Percentiles rank a stretch among this genome's conserved stretches.
Conservation (phyloP, 2,329 filamentous ascomycete species). For the Sclerotiophoma versabilis region DNA sequence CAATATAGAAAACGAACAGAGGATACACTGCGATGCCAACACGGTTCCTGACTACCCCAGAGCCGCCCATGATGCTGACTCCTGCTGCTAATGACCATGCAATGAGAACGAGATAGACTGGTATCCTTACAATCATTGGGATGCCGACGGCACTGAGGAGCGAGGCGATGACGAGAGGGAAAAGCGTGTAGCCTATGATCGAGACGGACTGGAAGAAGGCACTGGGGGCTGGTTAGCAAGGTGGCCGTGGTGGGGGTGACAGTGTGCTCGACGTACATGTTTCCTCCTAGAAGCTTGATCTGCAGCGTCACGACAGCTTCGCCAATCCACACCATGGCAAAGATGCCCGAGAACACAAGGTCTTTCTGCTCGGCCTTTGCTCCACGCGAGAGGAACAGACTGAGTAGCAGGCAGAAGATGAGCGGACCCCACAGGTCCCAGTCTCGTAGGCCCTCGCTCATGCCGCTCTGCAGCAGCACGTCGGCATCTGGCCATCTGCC, state of each 20-base stretch:
- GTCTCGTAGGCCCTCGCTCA: constrained; percentile 90
- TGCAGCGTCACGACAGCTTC: constrained; percentile 97
- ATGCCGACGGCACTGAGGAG: constrained; percentile 84
- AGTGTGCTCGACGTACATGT: constrained; percentile 74
- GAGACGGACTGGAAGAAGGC: constrained; percentile 98
- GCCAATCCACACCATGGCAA: constrained; percentile 95
- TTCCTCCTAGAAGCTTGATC: constrained; percentile 94
- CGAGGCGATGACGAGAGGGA: constrained; percentile 92
- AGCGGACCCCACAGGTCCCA: constrained; percentile 99
- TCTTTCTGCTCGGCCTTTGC: constrained; percentile 82
- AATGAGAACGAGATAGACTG: constrained; percentile 87
- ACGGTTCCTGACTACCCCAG: constrained; percentile 92
- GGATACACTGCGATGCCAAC: constrained; percentile 95
- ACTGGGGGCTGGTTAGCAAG: constrained; percentile 59
- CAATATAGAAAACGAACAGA: constrained; percentile 92
- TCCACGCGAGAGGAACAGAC: constrained; percentile 84
- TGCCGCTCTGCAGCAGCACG: constrained; percentile 69
- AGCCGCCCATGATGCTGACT: constrained; percentile 93
- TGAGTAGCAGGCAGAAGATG: constrained; percentile 89
- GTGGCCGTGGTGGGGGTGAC: neutral
- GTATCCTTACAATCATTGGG: constrained; percentile 81
- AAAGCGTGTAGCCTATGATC: constrained; percentile 98
- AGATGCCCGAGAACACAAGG: constrained; percentile 92
- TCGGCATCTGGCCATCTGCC: constrained; percentile 74
- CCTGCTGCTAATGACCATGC: constrained; percentile 94